Evolutionary conservation across 139 green algal species (phyloP).

Genomic region (Choricystis sp.): DNA sequence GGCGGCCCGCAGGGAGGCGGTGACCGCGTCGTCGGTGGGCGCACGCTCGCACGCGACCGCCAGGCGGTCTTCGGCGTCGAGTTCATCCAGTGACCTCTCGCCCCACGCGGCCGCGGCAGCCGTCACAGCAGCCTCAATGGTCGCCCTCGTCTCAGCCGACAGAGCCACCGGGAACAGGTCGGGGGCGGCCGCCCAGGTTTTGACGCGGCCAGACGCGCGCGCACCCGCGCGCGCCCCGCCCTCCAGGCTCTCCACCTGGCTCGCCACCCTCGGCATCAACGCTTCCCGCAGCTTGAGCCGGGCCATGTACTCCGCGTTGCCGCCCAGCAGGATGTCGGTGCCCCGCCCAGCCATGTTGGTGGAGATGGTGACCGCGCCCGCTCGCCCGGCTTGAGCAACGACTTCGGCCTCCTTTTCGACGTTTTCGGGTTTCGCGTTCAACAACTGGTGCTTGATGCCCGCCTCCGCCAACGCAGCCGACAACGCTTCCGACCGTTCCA

Average conservation of each 20-base stretch:
- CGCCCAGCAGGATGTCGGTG: constrained; percentile 96
- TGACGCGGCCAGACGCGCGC: neutral
- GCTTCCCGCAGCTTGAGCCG: constrained; percentile 82
- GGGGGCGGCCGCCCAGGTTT: constrained; percentile 30
- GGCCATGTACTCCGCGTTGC: constrained; percentile 71
- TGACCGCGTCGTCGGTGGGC: constrained; percentile 47
- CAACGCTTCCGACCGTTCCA: constrained; percentile 82
- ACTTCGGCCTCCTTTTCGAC: constrained; percentile 95
- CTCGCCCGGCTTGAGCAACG: constrained; percentile 73
- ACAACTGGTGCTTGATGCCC: constrained; percentile 67
- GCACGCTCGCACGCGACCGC: constrained; percentile 84
- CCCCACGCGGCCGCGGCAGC: constrained; percentile 21
- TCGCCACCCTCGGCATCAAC: constrained; percentile 67
- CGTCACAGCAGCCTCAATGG: constrained; percentile 13
- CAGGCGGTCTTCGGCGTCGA: constrained; percentile 84
- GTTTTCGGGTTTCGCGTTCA: constrained; percentile 99
- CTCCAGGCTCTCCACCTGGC: constrained; percentile 15
- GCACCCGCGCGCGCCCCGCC: neutral
- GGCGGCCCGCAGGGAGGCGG: constrained; percentile 16
- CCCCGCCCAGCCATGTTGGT: constrained; percentile 98
- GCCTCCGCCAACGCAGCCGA: constrained; percentile 48
- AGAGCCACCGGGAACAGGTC: constrained; percentile 80
- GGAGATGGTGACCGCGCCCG: constrained; percentile 79
- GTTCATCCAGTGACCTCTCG: constrained; percentile 35
- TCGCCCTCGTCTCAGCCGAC: constrained; percentile 14